Base-by-base conservation (phyloP, 2,329 filamentous ascomycete species). In the Trichoderma atrobrunneum region DNA sequence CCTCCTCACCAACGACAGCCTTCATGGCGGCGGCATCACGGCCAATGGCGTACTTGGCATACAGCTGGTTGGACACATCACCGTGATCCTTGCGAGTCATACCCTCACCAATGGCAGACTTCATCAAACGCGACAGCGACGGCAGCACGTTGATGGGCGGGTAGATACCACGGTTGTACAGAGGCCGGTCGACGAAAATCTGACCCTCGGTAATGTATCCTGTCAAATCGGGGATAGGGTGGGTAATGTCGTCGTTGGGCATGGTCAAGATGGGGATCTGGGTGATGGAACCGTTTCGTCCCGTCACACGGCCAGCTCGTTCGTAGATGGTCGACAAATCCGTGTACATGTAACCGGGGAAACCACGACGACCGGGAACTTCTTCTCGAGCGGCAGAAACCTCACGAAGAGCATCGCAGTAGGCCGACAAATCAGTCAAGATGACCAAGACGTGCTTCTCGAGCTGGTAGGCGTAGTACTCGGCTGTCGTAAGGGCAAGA, bases 271-370 rank as follows among this genome's bases (percentile, higher is more conserved):
- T 99, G 73, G 96, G 96, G 79, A 99, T 98, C 85, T 99, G 96
- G 24, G 97, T 99, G 79, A 99, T 99, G 78, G 96, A 99, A 73
- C 97, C 96, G 80, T 98, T 98, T 78, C 97, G 93, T 78, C 97
- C 97, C 80, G 94, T 88, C 65, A 99, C 96, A 92, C 96, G 96
- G 80, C 96, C 96, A 78, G 96, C 96, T 86, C 96, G 95, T 86
- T 99, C 96, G 88, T 99, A 99, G 79, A 99, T 98, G 80, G 96
- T 99, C 73, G 96, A 98, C 91, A 99, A 93, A 90, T 99, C 97
- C 77, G 96, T 99, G 88, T 99, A 99, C 96, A 99, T 99, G 89
- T 99, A 99, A 93, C 96, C 96, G 69, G 96, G 96, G 87, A 96
- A 99, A 89, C 96, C 96, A 91, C 96, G 95, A 83, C 96, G 95